Conservation (phyloP, 108 stramenopile species). For the Cyclotella sp. region DNA sequence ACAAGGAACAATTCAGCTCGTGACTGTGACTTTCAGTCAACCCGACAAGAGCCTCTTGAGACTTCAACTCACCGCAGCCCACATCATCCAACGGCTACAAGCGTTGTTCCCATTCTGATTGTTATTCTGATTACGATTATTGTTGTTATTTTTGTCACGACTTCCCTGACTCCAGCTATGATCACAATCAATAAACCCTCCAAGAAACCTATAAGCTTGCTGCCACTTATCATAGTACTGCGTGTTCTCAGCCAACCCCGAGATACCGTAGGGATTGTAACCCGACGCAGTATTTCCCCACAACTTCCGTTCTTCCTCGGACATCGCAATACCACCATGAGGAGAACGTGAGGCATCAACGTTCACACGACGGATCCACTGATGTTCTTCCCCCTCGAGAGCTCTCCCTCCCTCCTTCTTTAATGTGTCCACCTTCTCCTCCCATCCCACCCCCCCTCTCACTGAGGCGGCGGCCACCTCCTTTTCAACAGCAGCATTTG, state of each 20-base stretch:
- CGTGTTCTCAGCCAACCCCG: not conserved
- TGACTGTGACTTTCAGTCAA: not conserved
- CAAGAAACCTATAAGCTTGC: constrained; percentile 85
- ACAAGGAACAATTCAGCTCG: too few species aligned
- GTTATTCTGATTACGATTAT: constrained; percentile 39
- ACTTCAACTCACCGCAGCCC: constrained; percentile 78
- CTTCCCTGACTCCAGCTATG: constrained; percentile 18
- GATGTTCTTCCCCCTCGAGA: not conserved
- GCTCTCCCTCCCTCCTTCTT: constrained; percentile 8
- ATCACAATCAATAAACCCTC: constrained; percentile 82
- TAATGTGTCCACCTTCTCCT: not conserved
- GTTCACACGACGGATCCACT: constrained; percentile 7
- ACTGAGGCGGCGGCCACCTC: not conserved
- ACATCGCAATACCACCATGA: not conserved
- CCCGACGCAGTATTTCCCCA: not conserved
- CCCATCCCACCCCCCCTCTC: not conserved
- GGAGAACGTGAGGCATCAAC: not conserved
- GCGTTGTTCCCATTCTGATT: constrained; percentile 21
- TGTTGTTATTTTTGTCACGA: constrained; percentile 36
- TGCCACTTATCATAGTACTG: constrained; percentile 67
- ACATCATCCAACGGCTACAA: constrained; percentile 87
- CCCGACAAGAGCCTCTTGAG: not conserved
- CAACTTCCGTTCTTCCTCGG: not conserved
- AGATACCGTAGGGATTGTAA: not conserved
- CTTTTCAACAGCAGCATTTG: not conserved